phyloP scores from a whole-genome alignment of 352 stramenopile species.

The Pythium aphanidermatum region DNA sequence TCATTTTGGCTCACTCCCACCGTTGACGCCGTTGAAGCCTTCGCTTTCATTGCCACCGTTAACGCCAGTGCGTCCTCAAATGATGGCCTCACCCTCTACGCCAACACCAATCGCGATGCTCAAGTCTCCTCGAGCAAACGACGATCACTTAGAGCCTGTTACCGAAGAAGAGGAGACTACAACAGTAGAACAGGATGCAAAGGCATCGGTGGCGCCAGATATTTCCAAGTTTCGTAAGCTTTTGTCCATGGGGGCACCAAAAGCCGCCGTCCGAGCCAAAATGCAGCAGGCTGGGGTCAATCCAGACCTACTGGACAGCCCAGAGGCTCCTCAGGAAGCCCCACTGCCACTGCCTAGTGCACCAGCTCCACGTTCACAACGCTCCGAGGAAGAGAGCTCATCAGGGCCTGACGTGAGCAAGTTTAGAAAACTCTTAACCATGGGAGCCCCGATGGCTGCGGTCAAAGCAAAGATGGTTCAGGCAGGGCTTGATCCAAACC shows the following conservation, averaged over 20 bases:
- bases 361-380: too few relatives aligned
- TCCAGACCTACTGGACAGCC: constrained; percentile 53
- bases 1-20: constrained; percentile 1
- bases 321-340: too few relatives aligned
- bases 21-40: too few relatives aligned
- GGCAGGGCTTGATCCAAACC: constrained; percentile 15
- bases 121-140: constrained; percentile 5
- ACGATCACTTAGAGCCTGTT: constrained; percentile 17
- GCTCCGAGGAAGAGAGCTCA: too few relatives aligned
- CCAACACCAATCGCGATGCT: constrained; percentile 7
- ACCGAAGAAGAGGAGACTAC: constrained; percentile 23
- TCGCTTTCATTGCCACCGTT: constrained; percentile 16
- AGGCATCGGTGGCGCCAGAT: background rate
- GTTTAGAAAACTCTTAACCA: too few relatives aligned
- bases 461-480: constrained; percentile 25
- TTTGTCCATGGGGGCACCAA: constrained; percentile 39
- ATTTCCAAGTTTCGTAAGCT: constrained; percentile 23
- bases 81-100: background rate
- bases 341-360: too few relatives aligned
- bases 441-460: constrained; percentile 15
- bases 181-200: too few relatives aligned
- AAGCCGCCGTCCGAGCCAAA: constrained; percentile 46
- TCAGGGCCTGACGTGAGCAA: too few relatives aligned
- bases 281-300: constrained; percentile 52
- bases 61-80: constrained; percentile 10